phyloP scores from a whole-genome alignment of 2,329 filamentous ascomycete species.

The Sclerotiophoma versabilis region DNA sequence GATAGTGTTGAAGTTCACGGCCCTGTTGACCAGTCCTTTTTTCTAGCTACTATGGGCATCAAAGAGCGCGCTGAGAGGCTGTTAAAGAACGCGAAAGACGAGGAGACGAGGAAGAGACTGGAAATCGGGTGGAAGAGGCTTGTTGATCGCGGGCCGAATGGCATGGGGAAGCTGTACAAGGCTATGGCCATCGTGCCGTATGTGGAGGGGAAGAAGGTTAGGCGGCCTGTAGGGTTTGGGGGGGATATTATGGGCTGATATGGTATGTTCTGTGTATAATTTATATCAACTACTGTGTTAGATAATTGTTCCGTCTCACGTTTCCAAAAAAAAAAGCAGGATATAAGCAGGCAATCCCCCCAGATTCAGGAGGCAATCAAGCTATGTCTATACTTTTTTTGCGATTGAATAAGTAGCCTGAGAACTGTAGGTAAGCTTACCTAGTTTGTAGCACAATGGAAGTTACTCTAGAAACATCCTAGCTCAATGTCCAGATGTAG shows the following conservation, averaged over 20 bases:
- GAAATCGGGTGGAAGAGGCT: constrained; percentile 80
- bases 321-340: no score
- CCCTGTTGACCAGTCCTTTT: constrained; percentile 83
- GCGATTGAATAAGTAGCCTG: no score
- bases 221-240: constrained; percentile 90
- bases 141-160: constrained; percentile 79
- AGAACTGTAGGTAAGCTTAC: no score
- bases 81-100: constrained; percentile 47
- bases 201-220: constrained; percentile 66
- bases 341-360: no score
- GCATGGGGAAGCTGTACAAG: constrained; percentile 97
- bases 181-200: constrained; percentile 84
- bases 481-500: no score
- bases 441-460: no score
- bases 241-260: constrained; percentile 60
- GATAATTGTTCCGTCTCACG: no score
- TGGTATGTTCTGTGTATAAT: no score
- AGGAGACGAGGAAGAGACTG: constrained; percentile 58
- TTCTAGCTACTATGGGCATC: constrained; percentile 83
- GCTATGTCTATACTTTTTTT: no score
- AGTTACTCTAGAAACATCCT: no score
- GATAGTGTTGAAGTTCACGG: constrained; percentile 89
- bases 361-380: no score
- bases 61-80: constrained; percentile 49
- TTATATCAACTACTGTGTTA: no score